These are phyloP conservation scores for Trichoderma lentiforme DNA, from an alignment of 2,329 filamentous ascomycete species.

Conservation along the genomic window DNA sequence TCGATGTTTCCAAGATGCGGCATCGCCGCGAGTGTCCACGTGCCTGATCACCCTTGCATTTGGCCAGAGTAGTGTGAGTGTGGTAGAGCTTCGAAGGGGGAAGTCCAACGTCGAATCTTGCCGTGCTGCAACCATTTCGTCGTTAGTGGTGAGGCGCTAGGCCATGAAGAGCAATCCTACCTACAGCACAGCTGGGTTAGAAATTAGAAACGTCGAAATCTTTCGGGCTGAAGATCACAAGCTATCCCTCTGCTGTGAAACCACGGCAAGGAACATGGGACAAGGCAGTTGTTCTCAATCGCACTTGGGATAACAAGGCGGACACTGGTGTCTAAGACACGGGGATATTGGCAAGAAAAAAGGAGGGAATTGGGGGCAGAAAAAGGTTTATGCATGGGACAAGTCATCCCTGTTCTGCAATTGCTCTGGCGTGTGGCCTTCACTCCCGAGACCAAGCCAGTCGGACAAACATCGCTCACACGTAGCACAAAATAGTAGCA, in stretches of 20 bases:
- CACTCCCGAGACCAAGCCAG: background rate
- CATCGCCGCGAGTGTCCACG: constrained; percentile 12
- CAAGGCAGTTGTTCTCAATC: background rate
- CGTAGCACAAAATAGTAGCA: background rate
- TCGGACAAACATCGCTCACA: constrained; percentile 7
- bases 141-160: constrained; percentile 11
- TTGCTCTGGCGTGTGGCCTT: background rate
- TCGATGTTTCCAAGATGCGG: constrained; percentile 6
- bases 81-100: background rate
- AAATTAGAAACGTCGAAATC: background rate
- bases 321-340: background rate
- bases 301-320: constrained; percentile 1
- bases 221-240: background rate
- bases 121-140: background rate
- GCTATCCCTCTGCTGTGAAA: background rate
- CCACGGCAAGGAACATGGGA: background rate
- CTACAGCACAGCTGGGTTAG: background rate
- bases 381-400: background rate
- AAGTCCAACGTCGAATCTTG: constrained; percentile 1
- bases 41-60: constrained; percentile 16
- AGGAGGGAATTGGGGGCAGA: constrained; percentile 2
- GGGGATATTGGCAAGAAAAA: background rate
- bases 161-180: constrained; percentile 4
- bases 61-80: background rate
- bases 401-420: background rate